Base-by-base conservation (phyloP, 177 flowering plant species). In the Vitis hybrid region DNA sequence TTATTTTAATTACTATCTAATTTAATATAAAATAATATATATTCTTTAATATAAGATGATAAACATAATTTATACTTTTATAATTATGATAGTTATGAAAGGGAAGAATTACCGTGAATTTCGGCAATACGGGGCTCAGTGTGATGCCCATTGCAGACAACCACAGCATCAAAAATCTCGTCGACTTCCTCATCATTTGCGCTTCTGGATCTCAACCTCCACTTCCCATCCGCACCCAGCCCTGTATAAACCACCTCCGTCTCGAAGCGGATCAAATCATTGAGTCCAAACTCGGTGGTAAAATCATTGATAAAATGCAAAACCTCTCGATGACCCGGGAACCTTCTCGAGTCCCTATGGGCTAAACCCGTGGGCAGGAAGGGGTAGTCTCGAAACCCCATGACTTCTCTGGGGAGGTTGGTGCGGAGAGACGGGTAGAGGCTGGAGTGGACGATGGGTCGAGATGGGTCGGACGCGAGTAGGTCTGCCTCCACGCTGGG, bases 331-430 rank as follows among this genome's bases (percentile, higher is more conserved):
- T 58, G 61, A 17, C 61, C 61, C 1, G 61, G 61, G 19, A 58
- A 58, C 61, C 11, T 10, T 18, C 61, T 58, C 22, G 61, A 19
- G 61, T 58, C 61, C 10, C 22, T 7, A 3, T 24, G 33, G 38
- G 12, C 38, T 17, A 31, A 12, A 9, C 28, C 38, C 22, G 18
- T 2, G 19, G 65, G 2, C 3, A 10, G 8, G 7, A 62, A 24
- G 38, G 65, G 65, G 38, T 62, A 62, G 65, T 62, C 65, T 38
- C 6, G 28, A 38, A 62, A 62, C 38, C 65, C 65, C 65, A 62
- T 62, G 65, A 24, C 7, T 14, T 19, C 38, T 38, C 65, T 24
- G 38, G 65, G 65, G 14, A 62, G 47, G 65, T 62, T 62, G 38
- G n/a, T n/a, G 12, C 65, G 65, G 44, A 62, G 65, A 19, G 38